These are phyloP conservation scores for Candida wancherniae DNA, from an alignment of 805 yeast species.

Conservation along the genomic window DNA sequence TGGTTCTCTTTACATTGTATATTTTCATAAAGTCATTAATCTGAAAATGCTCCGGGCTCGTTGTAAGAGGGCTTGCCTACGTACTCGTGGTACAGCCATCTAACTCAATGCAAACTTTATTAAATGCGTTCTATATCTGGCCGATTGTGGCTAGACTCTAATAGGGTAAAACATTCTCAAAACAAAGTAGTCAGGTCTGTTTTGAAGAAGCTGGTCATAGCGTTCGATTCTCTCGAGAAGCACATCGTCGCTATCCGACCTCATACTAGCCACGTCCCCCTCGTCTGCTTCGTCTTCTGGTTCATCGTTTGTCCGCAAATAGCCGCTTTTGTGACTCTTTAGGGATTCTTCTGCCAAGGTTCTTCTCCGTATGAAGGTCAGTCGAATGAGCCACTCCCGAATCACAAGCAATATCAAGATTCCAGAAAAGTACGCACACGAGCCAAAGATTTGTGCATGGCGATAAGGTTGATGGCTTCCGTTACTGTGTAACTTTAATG, in stretches of 20 bases:
- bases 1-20: constrained; percentile 20
- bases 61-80: no score
- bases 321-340: background rate
- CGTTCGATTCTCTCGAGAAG: constrained; percentile 9
- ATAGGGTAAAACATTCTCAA: constrained; percentile 16
- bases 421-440: constrained; percentile 42
- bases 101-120: no score
- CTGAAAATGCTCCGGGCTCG: no score
- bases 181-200: constrained; percentile 3
- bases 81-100: no score
- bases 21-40: constrained; percentile 21
- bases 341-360: constrained; percentile 6
- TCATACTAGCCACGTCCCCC: background rate
- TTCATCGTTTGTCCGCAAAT: background rate
- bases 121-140: no score
- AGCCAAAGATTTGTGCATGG: constrained; percentile 59
- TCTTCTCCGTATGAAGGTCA: constrained; percentile 9
- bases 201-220: constrained; percentile 10
- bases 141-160: no score
- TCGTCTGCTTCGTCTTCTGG: background rate
- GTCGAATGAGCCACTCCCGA: constrained; percentile 47
- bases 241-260: constrained; percentile 3
- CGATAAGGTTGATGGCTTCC: constrained; percentile 34
- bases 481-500: constrained; percentile 27
- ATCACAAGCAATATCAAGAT: constrained; percentile 40